These are phyloP conservation scores for Wickerhamomyces queroliae DNA, from an alignment of 805 yeast genomes.

Conservation along the genomic window DNA sequence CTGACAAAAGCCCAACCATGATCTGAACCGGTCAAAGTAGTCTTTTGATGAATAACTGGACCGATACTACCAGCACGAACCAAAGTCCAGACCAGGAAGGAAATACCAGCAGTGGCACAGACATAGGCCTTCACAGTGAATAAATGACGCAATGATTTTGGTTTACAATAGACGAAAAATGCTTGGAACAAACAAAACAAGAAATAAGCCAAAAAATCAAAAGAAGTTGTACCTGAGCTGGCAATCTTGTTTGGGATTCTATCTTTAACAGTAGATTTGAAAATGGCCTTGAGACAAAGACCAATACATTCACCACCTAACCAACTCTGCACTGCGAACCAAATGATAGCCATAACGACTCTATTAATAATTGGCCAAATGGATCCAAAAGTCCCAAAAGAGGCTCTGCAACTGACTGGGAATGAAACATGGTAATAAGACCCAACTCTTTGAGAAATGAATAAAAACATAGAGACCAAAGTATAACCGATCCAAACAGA, in stretches of 20 bases:
- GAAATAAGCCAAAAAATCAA: constrained; percentile 70
- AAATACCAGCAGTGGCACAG: constrained; percentile 80
- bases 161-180: constrained; percentile 77
- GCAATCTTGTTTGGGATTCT: constrained; percentile 60
- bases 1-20: constrained; percentile 81
- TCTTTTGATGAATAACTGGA: constrained; percentile 53
- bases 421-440: constrained; percentile 76
- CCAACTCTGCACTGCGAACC: constrained; percentile 87
- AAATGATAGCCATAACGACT: constrained; percentile 79
- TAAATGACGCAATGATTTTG: constrained; percentile 76
- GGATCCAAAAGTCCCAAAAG: constrained; percentile 85
- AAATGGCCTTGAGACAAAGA: constrained; percentile 70
- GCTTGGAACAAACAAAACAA: constrained; percentile 75
- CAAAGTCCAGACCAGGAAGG: constrained; percentile 78
- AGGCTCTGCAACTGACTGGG: constrained; percentile 75
- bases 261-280: constrained; percentile 56
- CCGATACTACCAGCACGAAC: constrained; percentile 79
- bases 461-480: constrained; percentile 63
- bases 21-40: constrained; percentile 48
- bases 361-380: constrained; percentile 87
- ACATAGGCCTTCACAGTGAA: constrained; percentile 76
- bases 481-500: constrained; percentile 84
- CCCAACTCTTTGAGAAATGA: constrained; percentile 73
- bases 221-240: constrained; percentile 60
- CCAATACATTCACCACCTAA: constrained; percentile 81